Conservation (phyloP, 768 basidiomycete genomes). For the Lyophyllum decastes region DNA sequence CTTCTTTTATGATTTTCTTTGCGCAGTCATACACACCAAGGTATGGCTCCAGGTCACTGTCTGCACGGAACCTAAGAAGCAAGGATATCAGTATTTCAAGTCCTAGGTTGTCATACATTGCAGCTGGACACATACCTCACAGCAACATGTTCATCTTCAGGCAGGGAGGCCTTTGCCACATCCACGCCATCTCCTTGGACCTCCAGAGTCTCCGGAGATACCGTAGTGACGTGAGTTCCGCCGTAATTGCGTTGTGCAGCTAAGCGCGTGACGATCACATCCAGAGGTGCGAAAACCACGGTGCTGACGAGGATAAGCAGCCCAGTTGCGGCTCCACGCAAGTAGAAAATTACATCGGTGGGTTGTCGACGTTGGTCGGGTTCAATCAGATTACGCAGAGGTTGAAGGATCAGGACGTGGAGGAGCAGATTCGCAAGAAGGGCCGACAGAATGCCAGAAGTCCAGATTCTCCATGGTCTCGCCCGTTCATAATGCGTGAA, state of each 20-base stretch:
- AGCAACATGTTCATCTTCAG: no score
- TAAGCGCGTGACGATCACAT: constrained; percentile 26
- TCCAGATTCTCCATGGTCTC: constrained; percentile 58
- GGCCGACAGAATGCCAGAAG: constrained; percentile 52
- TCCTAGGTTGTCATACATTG: no score
- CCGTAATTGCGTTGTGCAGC: constrained; percentile 18
- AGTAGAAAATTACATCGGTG: background rate
- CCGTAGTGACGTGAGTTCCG: background rate
- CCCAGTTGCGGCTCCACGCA: background rate
- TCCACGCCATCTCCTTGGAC: no score
- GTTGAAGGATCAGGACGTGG: constrained; percentile 14
- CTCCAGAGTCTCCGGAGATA: no score
- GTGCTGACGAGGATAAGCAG: constrained; percentile 15
- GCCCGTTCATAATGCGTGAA: constrained; percentile 61
- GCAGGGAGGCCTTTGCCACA: no score
- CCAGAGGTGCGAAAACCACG: constrained; percentile 22
- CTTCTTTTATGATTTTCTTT: constrained; percentile 33
- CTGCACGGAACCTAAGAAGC: constrained; percentile 22
- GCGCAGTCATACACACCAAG: constrained; percentile 28
- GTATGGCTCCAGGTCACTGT: constrained; percentile 29
- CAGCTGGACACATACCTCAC: no score
- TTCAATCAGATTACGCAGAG: constrained; percentile 28
- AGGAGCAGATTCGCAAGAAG: constrained; percentile 42
- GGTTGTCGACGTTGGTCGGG: background rate
- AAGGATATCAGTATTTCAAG: background rate